phyloP scores from a whole-genome alignment of 495 filamentous ascomycete genomes.

The Talaromyces borbonicus region DNA sequence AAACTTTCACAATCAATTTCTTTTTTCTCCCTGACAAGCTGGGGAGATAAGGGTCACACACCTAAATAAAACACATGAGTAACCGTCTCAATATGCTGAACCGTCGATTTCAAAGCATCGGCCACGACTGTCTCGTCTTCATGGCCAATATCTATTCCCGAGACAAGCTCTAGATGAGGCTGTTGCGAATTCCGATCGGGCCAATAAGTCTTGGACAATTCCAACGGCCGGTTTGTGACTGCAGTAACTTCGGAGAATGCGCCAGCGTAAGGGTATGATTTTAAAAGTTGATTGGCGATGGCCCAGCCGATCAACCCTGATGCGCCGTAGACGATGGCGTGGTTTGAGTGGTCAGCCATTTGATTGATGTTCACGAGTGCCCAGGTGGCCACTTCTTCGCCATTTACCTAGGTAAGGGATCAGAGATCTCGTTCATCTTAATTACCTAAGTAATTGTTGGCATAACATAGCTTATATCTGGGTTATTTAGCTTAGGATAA shows the following conservation, averaged over 20 bases:
- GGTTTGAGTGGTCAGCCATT: no score
- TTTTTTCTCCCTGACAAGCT: no score
- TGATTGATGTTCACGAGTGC: neutral
- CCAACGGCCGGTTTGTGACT: conserved; percentile 32
- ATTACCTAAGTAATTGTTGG: no score
- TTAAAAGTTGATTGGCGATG: conserved; percentile 31
- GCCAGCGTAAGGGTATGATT: conserved; percentile 28
- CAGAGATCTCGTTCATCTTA: no score
- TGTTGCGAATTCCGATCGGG: conserved; percentile 26
- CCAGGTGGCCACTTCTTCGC: no score
- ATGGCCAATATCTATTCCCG: conserved; percentile 26
- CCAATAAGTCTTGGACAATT: conserved; percentile 27
- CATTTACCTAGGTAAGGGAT: no score
- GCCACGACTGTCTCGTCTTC: neutral
- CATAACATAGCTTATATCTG: no score
- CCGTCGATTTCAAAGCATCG: neutral
- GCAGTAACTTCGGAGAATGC: conserved; percentile 34
- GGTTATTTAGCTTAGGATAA: no score
- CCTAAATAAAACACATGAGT: neutral
- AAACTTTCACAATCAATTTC: neutral
- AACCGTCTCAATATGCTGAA: neutral
- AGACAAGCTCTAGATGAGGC: conserved; percentile 32
- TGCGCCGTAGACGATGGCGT: conserved; percentile 16
- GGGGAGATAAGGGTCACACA: no score
- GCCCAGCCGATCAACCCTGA: conserved; percentile 40